These are phyloP conservation scores for Phaeomoniella chlamydospora DNA, from an alignment of 2,329 filamentous ascomycete genomes.

Conservation along the genomic window DNA sequence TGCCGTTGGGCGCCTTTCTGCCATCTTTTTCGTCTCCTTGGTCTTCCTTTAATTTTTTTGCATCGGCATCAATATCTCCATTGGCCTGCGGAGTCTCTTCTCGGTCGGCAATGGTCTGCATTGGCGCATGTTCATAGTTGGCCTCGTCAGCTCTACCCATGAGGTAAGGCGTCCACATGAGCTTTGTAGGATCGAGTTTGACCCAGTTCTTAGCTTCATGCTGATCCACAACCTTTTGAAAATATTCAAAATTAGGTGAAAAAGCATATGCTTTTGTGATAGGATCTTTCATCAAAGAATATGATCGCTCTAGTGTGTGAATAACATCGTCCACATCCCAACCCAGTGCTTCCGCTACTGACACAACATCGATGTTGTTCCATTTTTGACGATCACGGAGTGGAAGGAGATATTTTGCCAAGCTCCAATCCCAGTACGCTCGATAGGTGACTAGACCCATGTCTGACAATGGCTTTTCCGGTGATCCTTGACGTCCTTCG, in stretches of 20 bases:
- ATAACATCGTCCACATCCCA: slow-evolving; percentile 96
- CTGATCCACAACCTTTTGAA: slow-evolving; percentile 72
- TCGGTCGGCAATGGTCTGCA: slow-evolving; percentile 77
- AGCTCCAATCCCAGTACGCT: slow-evolving; percentile 85
- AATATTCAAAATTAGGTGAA: slow-evolving; percentile 72
- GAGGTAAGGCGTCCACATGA: slow-evolving; percentile 93
- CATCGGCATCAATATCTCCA: slow-evolving; percentile 10
- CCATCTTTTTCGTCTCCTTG: slow-evolving; percentile 8
- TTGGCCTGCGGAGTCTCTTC: slow-evolving; percentile 48
- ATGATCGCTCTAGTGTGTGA: slow-evolving; percentile 77
- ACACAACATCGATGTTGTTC: slow-evolving; percentile 41
- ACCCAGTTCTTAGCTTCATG: slow-evolving; percentile 86
- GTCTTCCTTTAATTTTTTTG: slow-evolving; percentile 16
- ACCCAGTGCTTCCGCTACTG: slow-evolving; percentile 40
- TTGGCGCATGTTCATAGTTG: slow-evolving; percentile 68
- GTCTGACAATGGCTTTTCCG: slow-evolving; percentile 92
- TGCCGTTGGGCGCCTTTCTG: slow-evolving; percentile 11
- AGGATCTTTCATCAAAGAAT: slow-evolving; percentile 80
- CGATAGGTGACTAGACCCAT: slow-evolving; percentile 96
- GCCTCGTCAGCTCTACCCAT: slow-evolving; percentile 79
- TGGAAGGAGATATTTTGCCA: slow-evolving; percentile 67
- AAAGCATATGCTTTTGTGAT: slow-evolving; percentile 80
- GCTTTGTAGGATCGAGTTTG: slow-evolving; percentile 60
- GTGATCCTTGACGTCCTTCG: slow-evolving; percentile 86
- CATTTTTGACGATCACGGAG: slow-evolving; percentile 14